These are phyloP conservation scores for Daldinia concentrica DNA, from an alignment of 495 filamentous ascomycete genomes.

Conservation along the genomic window DNA sequence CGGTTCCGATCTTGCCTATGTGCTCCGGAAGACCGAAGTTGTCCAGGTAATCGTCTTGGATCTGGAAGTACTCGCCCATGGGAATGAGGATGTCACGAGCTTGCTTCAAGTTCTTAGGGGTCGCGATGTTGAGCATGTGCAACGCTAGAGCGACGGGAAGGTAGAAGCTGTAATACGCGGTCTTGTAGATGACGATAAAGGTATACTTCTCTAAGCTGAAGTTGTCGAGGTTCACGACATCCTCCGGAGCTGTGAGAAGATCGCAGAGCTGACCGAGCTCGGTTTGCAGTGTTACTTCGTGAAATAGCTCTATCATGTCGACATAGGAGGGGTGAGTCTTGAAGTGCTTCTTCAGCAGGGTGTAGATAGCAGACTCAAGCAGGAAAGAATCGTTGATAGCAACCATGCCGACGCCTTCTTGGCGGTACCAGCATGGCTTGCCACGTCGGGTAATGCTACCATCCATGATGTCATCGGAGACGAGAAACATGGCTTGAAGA, in stretches of 20 bases:
- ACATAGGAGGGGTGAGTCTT: slow-evolving; percentile 83
- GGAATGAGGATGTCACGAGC: slow-evolving; percentile 93
- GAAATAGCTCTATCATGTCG: slow-evolving; percentile 93
- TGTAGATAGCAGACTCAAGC: slow-evolving; percentile 90
- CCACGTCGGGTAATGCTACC: slow-evolving; percentile 89
- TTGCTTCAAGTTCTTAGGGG: slow-evolving; percentile 82
- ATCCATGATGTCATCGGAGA: slow-evolving; percentile 99
- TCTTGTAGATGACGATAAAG: slow-evolving; percentile 99
- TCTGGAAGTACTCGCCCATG: slow-evolving; percentile 99
- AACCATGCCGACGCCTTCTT: slow-evolving; percentile 86
- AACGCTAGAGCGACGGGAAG: slow-evolving; percentile 94
- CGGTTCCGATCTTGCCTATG: slow-evolving; percentile 98
- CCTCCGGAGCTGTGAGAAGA: slow-evolving; percentile 94
- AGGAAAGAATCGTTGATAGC: slow-evolving; percentile 99
- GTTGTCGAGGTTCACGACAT: slow-evolving; percentile 86
- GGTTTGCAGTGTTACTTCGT: slow-evolving; percentile 90
- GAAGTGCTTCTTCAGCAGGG: slow-evolving; percentile 93
- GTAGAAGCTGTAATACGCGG: slow-evolving; percentile 98
- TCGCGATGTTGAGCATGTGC: slow-evolving; percentile 81
- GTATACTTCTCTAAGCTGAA: slow-evolving; percentile 95
- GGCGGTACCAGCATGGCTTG: slow-evolving; percentile 93
- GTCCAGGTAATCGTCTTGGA: slow-evolving; percentile 98
- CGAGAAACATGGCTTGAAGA: slow-evolving; percentile 97
- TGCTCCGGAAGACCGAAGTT: slow-evolving; percentile 89
- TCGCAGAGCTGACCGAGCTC: slow-evolving; percentile 95